Base-by-base conservation (phyloP, 768 basidiomycete genomes). In the Psilocybe cyanescens region DNA sequence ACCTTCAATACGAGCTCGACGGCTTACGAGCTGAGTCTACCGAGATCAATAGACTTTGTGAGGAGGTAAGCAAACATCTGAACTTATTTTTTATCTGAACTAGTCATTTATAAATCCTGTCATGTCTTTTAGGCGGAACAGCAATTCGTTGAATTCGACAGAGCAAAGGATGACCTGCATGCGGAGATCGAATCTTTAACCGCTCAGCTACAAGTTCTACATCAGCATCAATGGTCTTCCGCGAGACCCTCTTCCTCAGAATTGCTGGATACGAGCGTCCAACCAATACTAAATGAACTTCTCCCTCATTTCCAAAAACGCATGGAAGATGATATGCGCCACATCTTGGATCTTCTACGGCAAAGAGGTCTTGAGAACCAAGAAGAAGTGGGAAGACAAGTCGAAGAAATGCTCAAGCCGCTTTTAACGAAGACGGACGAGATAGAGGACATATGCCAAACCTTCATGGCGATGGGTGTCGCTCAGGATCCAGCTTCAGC, bases 21-120 rank as follows among this genome's bases (percentile, higher is more conserved):
- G 74, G 74, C 9, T 68, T 78, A 31, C 72, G 73, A 19, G 76
- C 75, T 6, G 78, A 78, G 44, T 76, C 75, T 24, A 75, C 77
- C 16, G 76, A 77, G n/a, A 79, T 75, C 44, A 76, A 83, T 9
- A 74, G 72, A 14, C 45, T 70, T 19, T 67, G 63, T 50, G 60
- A 60, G 8, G 45, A 68, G 63, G 74, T 72, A 48, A 24, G 62
- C 41, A 31, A 49, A 31, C 24, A 24, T 24, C 16, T 60, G 29
- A 4, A 31, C n/a, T 28, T 30, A 14, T 35, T 35, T 57, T 14
- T 30, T 29, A 57, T 28, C 30, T 46, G 9, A 56, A 4, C 29
- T 46, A 2, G 58, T 19, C 12, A 7, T n/a, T 61, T 39, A 59
- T 56, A 31, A n/a, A 51, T n/a, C 24, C 55, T 37, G 46, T 3